phyloP scores from a whole-genome alignment of 345 rosid species.

The Gossypium ekmanianum region DNA sequence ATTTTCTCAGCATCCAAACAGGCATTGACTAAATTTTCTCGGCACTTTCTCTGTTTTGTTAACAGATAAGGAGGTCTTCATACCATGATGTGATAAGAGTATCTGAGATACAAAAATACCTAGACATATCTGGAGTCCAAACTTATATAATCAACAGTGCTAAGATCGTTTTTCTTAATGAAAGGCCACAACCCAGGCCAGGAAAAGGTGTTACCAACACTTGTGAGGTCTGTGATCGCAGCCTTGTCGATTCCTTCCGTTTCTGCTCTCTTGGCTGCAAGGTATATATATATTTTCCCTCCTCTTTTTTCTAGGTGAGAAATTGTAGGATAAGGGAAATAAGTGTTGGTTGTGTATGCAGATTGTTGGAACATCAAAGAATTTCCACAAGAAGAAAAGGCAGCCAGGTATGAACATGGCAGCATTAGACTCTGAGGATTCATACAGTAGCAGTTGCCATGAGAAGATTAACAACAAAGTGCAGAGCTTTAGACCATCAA shows the following conservation, averaged over 20 bases:
- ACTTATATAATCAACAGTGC: constrained; percentile 98
- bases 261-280: constrained; percentile 99
- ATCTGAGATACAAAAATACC: constrained; percentile 75
- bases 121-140: constrained; percentile 83
- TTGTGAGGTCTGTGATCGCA: constrained; percentile 87
- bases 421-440: constrained; percentile 68
- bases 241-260: constrained; percentile 85
- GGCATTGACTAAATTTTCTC: background rate
- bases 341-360: constrained; percentile 14
- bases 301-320: constrained; percentile 13
- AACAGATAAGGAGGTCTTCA: constrained; percentile 93
- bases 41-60: background rate
- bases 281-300: constrained; percentile 29
- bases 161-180: constrained; percentile 87
- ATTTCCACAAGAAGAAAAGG: constrained; percentile 36
- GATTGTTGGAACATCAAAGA: constrained; percentile 68
- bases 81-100: constrained; percentile 98
- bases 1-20: constrained; percentile 15
- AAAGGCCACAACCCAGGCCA: constrained; percentile 95
- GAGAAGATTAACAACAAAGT: constrained; percentile 34
- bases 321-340: background rate
- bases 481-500: constrained; percentile 72
- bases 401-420: constrained; percentile 9
- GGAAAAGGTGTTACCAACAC: constrained; percentile 93
- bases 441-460: constrained; percentile 54